Percentiles rank a stretch among this genome's conserved stretches.
phyloP scores from a whole-genome alignment of 2,329 filamentous ascomycete genomes.

The Verticillium longisporum region DNA sequence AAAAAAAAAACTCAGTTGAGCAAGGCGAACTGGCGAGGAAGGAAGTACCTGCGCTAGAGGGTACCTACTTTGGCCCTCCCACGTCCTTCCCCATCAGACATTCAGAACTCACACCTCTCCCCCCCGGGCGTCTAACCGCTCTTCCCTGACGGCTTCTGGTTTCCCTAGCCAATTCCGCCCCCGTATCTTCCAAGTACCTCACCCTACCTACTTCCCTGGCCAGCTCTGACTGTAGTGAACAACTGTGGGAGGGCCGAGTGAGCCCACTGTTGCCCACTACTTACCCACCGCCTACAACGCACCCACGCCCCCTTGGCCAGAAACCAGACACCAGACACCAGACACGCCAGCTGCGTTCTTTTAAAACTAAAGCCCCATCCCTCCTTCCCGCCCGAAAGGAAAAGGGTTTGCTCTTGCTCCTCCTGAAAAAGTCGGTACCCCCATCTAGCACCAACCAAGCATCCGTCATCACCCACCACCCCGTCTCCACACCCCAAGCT shows the following conservation, averaged over 20 bases:
- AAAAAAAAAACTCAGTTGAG: slow-evolving; percentile 2
- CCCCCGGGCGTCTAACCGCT: slow-evolving; percentile 1
- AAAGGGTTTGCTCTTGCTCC: slow-evolving; percentile 3
- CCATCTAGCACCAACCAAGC: slow-evolving; percentile 3
- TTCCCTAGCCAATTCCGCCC: not conserved
- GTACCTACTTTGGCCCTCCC: not conserved
- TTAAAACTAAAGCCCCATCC: slow-evolving; percentile 12
- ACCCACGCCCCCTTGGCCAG: not conserved
- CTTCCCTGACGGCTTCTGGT: not conserved
- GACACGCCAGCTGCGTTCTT: slow-evolving; percentile 3
- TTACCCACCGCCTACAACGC: not conserved
- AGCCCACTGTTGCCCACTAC: not conserved
- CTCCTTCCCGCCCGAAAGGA: slow-evolving; percentile 3
- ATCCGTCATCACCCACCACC: slow-evolving; percentile 7
- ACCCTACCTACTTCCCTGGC: slow-evolving; percentile 1
- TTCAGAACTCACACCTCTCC: not conserved
- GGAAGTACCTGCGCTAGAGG: not conserved
- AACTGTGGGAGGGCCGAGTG: not conserved
- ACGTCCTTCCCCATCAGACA: not conserved
- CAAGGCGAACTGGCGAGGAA: not conserved
- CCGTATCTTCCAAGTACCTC: slow-evolving; percentile 2
- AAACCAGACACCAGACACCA: not conserved
- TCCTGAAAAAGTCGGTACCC: slow-evolving; percentile 10
- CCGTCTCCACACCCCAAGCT: slow-evolving; percentile 4
- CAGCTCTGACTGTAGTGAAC: not conserved